These are phyloP conservation scores for Suzukiozyma palmioleophila DNA, from an alignment of 1,139 yeast species.

Conservation along the genomic window DNA sequence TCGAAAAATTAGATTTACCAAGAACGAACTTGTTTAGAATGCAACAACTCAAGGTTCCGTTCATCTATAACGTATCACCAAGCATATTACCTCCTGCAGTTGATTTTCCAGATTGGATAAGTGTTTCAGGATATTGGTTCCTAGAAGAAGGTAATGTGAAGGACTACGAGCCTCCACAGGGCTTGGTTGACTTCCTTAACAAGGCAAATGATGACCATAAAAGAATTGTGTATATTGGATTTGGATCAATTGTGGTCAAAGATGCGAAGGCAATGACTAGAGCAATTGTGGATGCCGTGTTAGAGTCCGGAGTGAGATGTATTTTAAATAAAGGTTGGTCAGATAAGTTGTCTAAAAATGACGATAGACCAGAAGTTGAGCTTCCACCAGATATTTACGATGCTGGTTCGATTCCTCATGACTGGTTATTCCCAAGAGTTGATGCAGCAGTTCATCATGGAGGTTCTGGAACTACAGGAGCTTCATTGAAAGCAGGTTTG, in stretches of 20 bases:
- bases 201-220: conserved; percentile 57
- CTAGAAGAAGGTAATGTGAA: conserved; percentile 61
- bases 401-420: conserved; percentile 80
- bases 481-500: conserved; percentile 76
- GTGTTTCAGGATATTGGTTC: conserved; percentile 95
- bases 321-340: conserved; percentile 95
- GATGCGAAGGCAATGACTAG: conserved; percentile 74
- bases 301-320: conserved; percentile 77
- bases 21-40: conserved; percentile 66
- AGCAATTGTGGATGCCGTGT: conserved; percentile 75
- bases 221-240: conserved; percentile 85
- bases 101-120: conserved; percentile 92
- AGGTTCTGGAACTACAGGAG: conserved; percentile 97
- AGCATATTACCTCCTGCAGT: conserved; percentile 86
- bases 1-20: conserved; percentile 55
- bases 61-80: conserved; percentile 84
- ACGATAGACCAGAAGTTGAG: conserved; percentile 38
- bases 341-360: conserved; percentile 47
- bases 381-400: conserved; percentile 69
- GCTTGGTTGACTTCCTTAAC: conserved; percentile 56
- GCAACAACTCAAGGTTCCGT: conserved; percentile 80
- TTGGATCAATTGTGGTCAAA: conserved; percentile 90
- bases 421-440: conserved; percentile 84
- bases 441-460: conserved; percentile 98
- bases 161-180: conserved; percentile 62